These are phyloP conservation scores for Thymus quinquecostatus DNA, from an alignment of 257 asterid genomes.

Conservation along the genomic window DNA sequence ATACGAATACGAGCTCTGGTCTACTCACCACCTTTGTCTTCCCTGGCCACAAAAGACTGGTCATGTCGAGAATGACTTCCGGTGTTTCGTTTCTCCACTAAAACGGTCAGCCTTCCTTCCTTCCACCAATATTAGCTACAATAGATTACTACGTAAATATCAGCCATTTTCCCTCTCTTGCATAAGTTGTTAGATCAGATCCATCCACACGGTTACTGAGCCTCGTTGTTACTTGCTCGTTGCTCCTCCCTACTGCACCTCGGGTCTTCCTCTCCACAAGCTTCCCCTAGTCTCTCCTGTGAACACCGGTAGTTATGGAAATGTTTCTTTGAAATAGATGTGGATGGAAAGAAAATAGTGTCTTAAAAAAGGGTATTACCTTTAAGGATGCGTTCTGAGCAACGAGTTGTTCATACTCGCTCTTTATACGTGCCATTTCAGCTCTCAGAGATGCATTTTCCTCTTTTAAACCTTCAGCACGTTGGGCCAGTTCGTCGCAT, in stretches of 20 bases:
- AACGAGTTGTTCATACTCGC: constrained; percentile 70
- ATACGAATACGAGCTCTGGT: constrained; percentile 31
- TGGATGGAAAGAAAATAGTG: neutral
- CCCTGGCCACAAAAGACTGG: constrained; percentile 60
- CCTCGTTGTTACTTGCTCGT: constrained; percentile 36
- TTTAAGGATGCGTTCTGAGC: constrained; percentile 84
- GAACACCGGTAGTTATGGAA: constrained; percentile 20
- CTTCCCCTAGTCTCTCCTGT: constrained; percentile 85
- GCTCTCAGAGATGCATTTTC: constrained; percentile 87
- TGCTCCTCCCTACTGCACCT: constrained; percentile 60
- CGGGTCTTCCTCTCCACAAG: constrained; percentile 65
- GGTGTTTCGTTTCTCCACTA: constrained; percentile 21
- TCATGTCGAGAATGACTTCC: constrained; percentile 40
- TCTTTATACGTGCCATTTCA: constrained; percentile 72
- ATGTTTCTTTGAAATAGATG: neutral
- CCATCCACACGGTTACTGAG: constrained; percentile 39
- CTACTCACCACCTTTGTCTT: constrained; percentile 49
- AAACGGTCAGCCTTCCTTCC: constrained; percentile 38
- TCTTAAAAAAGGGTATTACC: constrained; percentile 51
- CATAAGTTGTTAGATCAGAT: constrained; percentile 38
- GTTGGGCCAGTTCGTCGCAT: constrained; percentile 92
- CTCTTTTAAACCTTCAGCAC: constrained; percentile 74
- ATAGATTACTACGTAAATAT: constrained; percentile 36
- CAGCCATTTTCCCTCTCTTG: constrained; percentile 38
- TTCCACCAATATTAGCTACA: constrained; percentile 50